Evolutionary conservation across 306 rosid genomes (phyloP), one percentile per base, ranked within the genome.

Genomic region (Trifolium dubium): DNA sequence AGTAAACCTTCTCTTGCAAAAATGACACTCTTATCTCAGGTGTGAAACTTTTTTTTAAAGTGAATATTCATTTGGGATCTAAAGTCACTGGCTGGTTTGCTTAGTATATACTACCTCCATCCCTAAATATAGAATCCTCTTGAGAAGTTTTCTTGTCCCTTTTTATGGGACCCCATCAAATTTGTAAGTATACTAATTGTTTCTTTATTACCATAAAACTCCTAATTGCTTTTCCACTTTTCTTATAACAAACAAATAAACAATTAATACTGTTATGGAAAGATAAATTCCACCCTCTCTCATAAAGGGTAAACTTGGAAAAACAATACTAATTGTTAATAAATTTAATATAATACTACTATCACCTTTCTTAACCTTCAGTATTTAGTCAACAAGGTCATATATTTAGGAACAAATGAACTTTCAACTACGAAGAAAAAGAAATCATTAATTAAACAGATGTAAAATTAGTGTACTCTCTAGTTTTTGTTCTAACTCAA

Each of bases 1-100:
- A 88, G 96, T 80, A 85, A 85, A 79, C 85, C 83, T 67, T 90
- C 98, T 79, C 89, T 95, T 28, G 89, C 90, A 56, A 90, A 92
- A 79, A 64, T 95, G 79, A 75, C 88, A 50, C 75, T 95, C 82
- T 83, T 95, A 79, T 92, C 86, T 53, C 92, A 91, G 86, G 98
- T 86, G 81, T 55, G 67, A 18, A 50, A 18, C n/a, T n/a, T 19
- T 69, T 69, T 81, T 28, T 53, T 31, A 8, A 8, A 66, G 49
- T 40, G 64, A 53, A 11, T 60, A 41, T 71, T 61, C 51, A 12
- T 18, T 29, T 17, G n/a, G 8, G 63, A 59, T 64, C 58, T 47
- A 50, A 35, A 44, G 64, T 28, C 44, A 10, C 65, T 73, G 8
- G 54, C 59, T 75, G 64, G 34, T 70, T 66, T 79, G 47, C 68